phyloP scores from a whole-genome alignment of 371 early-diverging fungal genomes.

The Dichotomocladium elegans region DNA sequence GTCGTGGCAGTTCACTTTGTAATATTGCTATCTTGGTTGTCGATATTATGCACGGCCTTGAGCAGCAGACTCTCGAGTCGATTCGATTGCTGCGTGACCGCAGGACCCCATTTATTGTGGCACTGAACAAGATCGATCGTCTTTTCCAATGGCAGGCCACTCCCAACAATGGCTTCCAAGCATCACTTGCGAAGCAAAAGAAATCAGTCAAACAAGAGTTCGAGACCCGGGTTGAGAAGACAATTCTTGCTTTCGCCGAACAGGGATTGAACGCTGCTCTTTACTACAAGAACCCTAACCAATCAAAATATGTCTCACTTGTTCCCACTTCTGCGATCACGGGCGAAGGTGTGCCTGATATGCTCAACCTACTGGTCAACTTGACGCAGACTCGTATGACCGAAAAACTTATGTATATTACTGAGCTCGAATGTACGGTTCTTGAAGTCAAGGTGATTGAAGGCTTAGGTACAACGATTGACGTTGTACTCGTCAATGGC shows the following conservation, averaged over 20 bases:
- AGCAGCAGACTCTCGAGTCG: slow-evolving; percentile 99
- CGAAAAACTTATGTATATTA: slow-evolving; percentile 93
- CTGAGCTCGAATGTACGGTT: slow-evolving; percentile 98
- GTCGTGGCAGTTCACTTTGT: slow-evolving; percentile 99
- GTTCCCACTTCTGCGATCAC: slow-evolving; percentile 99
- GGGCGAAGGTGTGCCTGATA: slow-evolving; percentile 99
- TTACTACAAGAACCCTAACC: slow-evolving; percentile 96
- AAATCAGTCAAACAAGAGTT: slow-evolving; percentile 85
- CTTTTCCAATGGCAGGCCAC: slow-evolving; percentile 94
- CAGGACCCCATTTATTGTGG: slow-evolving; percentile 99
- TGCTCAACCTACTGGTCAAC: slow-evolving; percentile 90
- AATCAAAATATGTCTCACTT: slow-evolving; percentile 94
- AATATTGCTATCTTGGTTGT: slow-evolving; percentile 99
- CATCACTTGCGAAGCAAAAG: slow-evolving; percentile 80
- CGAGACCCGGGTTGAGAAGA: slow-evolving; percentile 77
- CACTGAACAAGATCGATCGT: slow-evolving; percentile 99
- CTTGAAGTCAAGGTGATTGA: slow-evolving; percentile 99
- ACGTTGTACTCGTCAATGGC: slow-evolving; percentile 99
- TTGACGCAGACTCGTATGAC: slow-evolving; percentile 97
- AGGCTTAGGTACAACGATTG: slow-evolving; percentile 99
- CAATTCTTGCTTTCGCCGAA: slow-evolving; percentile 93
- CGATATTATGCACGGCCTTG: slow-evolving; percentile 99
- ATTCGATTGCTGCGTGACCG: slow-evolving; percentile 90
- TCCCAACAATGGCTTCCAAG: slow-evolving; percentile 80
- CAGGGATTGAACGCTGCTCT: slow-evolving; percentile 96